phyloP scores from a whole-genome alignment of 2,329 filamentous ascomycete genomes.

The Hypoxylon rubiginosum region DNA sequence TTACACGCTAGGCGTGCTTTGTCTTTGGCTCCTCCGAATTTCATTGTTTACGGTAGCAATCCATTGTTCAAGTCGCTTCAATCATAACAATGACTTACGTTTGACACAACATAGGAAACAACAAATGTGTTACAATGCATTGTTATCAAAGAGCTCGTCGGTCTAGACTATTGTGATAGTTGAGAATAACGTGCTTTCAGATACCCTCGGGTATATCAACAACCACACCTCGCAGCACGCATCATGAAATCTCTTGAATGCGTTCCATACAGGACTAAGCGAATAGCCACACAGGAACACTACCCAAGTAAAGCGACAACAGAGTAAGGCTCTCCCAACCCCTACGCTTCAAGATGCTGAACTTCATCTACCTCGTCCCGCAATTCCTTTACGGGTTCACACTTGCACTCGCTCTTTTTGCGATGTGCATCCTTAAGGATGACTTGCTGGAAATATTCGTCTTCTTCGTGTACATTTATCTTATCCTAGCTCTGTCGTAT shows the following conservation, averaged over 20 bases:
- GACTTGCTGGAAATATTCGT: neutral
- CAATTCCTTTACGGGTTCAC: conserved; percentile 21
- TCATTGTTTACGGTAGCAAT: neutral
- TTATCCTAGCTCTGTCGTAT: neutral
- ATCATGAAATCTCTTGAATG: neutral
- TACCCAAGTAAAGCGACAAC: neutral
- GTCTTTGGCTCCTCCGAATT: neutral
- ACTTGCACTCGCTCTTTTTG: conserved; percentile 6
- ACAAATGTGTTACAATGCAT: no score
- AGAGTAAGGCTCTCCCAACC: neutral
- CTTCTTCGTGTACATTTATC: conserved; percentile 1
- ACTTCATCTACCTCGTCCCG: conserved; percentile 1
- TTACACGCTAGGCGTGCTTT: neutral
- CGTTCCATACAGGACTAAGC: neutral
- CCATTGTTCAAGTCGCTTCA: neutral
- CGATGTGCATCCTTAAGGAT: neutral
- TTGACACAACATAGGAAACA: no score
- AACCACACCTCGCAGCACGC: neutral
- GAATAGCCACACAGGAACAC: neutral
- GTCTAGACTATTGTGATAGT: neutral
- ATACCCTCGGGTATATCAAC: neutral
- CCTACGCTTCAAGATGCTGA: conserved; percentile 2
- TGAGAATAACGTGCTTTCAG: neutral
- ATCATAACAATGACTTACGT: neutral
- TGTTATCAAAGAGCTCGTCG: neutral